Evolutionary conservation across 768 basidiomycete genomes (phyloP).

Genomic region (Rickenella mellea): DNA sequence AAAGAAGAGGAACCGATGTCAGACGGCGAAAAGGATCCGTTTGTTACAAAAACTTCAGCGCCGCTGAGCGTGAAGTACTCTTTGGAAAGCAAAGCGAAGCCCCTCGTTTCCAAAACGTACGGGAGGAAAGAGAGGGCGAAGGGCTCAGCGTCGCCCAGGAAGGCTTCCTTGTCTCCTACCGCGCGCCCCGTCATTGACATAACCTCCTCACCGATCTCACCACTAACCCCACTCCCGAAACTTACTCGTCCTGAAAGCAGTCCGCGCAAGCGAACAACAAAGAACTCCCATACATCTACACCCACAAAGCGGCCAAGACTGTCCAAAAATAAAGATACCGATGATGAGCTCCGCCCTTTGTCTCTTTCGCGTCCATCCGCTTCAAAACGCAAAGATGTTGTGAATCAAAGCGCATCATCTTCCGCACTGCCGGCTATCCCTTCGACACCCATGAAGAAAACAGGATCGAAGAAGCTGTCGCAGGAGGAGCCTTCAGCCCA

Average conservation of each 20-base stretch:
- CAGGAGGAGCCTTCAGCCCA: background rate
- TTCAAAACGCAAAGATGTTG: too few species aligned
- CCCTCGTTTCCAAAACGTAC: background rate
- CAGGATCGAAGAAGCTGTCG: background rate
- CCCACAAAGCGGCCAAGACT: background rate
- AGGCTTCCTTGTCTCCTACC: background rate
- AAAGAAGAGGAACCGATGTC: background rate
- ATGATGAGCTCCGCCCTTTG: background rate
- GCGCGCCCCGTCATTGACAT: background rate
- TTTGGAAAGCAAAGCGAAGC: too few species aligned
- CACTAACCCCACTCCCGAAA: background rate
- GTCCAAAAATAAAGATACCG: background rate
- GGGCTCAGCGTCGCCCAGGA: background rate
- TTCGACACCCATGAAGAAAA: background rate
- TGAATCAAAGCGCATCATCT: background rate
- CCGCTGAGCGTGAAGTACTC: constrained; percentile 1
- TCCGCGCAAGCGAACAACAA: background rate
- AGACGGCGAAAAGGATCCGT: background rate
- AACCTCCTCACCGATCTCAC: background rate
- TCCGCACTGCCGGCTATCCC: background rate
- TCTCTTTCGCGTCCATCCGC: background rate
- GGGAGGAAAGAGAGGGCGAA: background rate
- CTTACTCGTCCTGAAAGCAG: too few species aligned
- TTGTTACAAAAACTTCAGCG: background rate
- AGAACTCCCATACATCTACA: background rate